A percentile compares a stretch with the other conserved stretches of the same genome.
These are phyloP conservation scores for Ustilago bromivora DNA, from an alignment of 1,284 basidiomycete genomes.

Conservation along the genomic window DNA sequence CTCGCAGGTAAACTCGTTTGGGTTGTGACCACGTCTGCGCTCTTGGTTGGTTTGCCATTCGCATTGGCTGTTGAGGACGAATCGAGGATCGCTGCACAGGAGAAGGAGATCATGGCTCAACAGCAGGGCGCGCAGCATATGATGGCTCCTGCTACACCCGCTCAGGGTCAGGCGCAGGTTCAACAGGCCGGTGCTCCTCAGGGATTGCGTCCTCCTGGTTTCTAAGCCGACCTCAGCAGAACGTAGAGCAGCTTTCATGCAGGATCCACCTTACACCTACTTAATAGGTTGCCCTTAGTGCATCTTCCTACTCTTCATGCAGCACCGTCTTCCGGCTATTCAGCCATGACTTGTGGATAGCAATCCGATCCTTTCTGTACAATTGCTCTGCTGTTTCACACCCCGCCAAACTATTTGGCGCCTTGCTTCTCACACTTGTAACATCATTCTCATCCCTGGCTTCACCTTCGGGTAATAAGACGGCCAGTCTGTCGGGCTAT, in stretches of 20 bases:
- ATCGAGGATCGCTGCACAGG: slow-evolving; percentile 90
- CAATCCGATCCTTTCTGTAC: too few species aligned
- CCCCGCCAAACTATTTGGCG: too few species aligned
- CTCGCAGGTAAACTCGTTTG: slow-evolving; percentile 88
- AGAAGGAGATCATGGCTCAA: slow-evolving; percentile 92
- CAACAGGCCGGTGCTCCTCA: slow-evolving; percentile 37
- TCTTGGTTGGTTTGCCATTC: slow-evolving; percentile 91
- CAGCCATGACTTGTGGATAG: neutral
- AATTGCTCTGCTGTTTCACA: too few species aligned
- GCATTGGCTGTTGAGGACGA: slow-evolving; percentile 95
- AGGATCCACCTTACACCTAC: too few species aligned
- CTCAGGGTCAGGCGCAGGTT: slow-evolving; percentile 6
- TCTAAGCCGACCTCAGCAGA: slow-evolving; percentile 34
- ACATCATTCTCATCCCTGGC: neutral
- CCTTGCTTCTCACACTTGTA: neutral
- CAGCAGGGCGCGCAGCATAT: slow-evolving; percentile 85
- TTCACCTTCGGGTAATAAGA: neutral
- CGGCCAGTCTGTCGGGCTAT: too few species aligned
- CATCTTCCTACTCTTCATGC: too few species aligned
- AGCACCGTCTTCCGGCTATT: neutral
- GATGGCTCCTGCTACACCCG: slow-evolving; percentile 29
- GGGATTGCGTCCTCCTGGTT: slow-evolving; percentile 63
- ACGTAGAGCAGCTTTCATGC: neutral
- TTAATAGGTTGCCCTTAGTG: too few species aligned
- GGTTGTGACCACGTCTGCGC: slow-evolving; percentile 91